Percentiles rank a stretch among this genome's conserved stretches.
These are phyloP conservation scores for Backusella parvicylindrica DNA, from an alignment of 192 early-diverging fungal species.

Conservation along the genomic window DNA sequence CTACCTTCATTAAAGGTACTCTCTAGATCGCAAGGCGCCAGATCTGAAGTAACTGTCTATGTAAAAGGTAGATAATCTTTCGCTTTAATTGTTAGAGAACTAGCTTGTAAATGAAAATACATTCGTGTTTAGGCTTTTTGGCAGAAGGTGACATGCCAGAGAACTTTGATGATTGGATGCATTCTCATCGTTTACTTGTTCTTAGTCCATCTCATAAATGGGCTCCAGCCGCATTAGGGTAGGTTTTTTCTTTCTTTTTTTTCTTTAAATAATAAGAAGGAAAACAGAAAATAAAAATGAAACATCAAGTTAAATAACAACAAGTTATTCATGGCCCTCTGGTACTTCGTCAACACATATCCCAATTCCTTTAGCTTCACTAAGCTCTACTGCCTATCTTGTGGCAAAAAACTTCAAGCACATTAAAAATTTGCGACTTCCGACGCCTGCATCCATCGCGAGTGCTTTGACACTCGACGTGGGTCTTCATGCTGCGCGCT, in stretches of 20 bases:
- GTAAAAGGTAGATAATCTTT: slow-evolving; percentile 26
- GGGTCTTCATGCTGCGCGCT: slow-evolving; percentile 22
- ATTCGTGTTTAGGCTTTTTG: slow-evolving; percentile 24
- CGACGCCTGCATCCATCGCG: slow-evolving; percentile 21
- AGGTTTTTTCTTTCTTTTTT: background rate
- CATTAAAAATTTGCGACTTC: slow-evolving; percentile 17
- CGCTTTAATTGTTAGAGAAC: no score
- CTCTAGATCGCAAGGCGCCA: background rate
- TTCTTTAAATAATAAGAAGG: background rate
- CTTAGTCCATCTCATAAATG: slow-evolving; percentile 21
- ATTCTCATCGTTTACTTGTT: slow-evolving; percentile 29
- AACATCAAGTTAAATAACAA: background rate
- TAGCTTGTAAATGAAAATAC: no score
- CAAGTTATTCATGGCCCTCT: slow-evolving; percentile 34
- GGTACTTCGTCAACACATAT: slow-evolving; percentile 18
- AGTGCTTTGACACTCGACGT: slow-evolving; percentile 26
- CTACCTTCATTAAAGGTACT: slow-evolving; percentile 24
- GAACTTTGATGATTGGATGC: slow-evolving; percentile 36
- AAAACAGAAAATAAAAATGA: background rate
- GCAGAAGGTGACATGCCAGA: slow-evolving; percentile 32
- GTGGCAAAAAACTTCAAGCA: slow-evolving; percentile 2
- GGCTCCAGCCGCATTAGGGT: slow-evolving; percentile 31
- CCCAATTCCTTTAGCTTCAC: slow-evolving; percentile 26
- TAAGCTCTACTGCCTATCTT: slow-evolving; percentile 24
- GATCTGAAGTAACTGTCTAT: slow-evolving; percentile 32